phyloP scores from a whole-genome alignment of 2,329 filamentous ascomycete species.

The Didymella segeticola region DNA sequence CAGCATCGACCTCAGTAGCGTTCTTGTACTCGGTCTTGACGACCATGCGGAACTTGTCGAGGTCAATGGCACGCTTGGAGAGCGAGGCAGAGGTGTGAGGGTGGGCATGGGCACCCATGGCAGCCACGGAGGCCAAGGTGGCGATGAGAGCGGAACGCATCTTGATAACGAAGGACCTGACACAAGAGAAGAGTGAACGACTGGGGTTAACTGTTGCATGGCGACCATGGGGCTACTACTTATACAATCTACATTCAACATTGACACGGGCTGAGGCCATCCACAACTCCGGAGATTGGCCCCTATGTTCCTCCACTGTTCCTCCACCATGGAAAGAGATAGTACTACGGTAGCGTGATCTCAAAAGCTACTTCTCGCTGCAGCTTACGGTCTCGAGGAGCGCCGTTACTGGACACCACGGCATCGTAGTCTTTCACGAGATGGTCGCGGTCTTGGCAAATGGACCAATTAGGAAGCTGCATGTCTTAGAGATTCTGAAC shows the following conservation, averaged over 20 bases:
- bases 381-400: constrained; percentile 11
- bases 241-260: constrained; percentile 10
- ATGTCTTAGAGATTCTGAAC: constrained; percentile 4
- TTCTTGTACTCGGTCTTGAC: constrained; percentile 35
- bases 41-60: constrained; percentile 42
- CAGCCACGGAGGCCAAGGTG: constrained; percentile 37
- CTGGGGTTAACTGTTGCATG: constrained; percentile 7
- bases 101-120: constrained; percentile 34
- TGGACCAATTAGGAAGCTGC: constrained; percentile 16
- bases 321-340: constrained; percentile 2
- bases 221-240: constrained; percentile 7
- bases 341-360: constrained; percentile 16
- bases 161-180: constrained; percentile 21
- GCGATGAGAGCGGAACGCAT: constrained; percentile 42
- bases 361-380: constrained; percentile 7
- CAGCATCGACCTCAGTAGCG: constrained; percentile 17
- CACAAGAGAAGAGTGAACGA: constrained; percentile 24
- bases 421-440: constrained; percentile 12
- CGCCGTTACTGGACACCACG: constrained; percentile 10
- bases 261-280: background rate
- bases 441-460: constrained; percentile 10
- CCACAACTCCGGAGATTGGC: constrained; percentile 11
- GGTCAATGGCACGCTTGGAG: constrained; percentile 34
- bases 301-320: background rate
- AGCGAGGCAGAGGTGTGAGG: constrained; percentile 27